Percentiles rank a stretch among this genome's conserved stretches.
These are phyloP conservation scores for Metarhizium guizhouense DNA, from an alignment of 2,329 filamentous ascomycete species.

Conservation along the genomic window DNA sequence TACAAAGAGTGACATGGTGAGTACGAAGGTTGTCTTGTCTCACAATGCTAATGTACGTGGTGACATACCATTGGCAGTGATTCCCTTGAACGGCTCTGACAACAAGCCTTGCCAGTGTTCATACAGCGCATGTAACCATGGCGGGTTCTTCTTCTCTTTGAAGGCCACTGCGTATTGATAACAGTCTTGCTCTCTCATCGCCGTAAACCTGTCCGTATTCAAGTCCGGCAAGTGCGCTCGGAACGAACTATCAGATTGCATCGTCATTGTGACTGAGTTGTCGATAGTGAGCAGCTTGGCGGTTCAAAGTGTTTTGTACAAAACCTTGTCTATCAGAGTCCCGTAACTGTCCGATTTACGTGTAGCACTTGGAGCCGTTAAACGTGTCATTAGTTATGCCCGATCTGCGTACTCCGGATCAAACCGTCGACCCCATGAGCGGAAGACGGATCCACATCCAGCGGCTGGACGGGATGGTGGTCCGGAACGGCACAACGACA, in stretches of 20 bases:
- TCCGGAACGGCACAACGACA: too few relatives aligned
- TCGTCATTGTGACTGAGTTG: background rate
- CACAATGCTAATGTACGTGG: background rate
- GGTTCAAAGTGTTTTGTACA: background rate
- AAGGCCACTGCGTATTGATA: conserved; percentile 55
- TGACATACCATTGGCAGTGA: conserved; percentile 57
- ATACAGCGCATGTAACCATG: conserved; percentile 57
- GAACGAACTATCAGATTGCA: background rate
- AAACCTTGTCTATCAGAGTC: too few relatives aligned
- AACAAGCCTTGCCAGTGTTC: conserved; percentile 49
- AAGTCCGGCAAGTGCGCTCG: background rate
- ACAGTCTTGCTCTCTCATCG: conserved; percentile 53
- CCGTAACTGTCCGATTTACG: too few relatives aligned
- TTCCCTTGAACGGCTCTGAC: conserved; percentile 59
- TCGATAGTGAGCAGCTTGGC: background rate
- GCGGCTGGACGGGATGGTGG: too few relatives aligned
- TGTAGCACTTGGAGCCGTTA: too few relatives aligned
- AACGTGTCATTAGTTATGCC: too few relatives aligned
- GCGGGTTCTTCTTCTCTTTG: conserved; percentile 47
- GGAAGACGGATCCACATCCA: too few relatives aligned
- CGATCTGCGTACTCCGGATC: too few relatives aligned
- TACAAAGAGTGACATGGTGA: conserved; percentile 14
- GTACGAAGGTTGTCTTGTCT: background rate
- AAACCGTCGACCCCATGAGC: too few relatives aligned
- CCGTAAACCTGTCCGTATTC: conserved; percentile 35